Percentiles rank a stretch among this genome's conserved stretches.
Evolutionary conservation across 1,139 yeast genomes (phyloP).

Genomic region (Arxiozyma slooffiae): DNA sequence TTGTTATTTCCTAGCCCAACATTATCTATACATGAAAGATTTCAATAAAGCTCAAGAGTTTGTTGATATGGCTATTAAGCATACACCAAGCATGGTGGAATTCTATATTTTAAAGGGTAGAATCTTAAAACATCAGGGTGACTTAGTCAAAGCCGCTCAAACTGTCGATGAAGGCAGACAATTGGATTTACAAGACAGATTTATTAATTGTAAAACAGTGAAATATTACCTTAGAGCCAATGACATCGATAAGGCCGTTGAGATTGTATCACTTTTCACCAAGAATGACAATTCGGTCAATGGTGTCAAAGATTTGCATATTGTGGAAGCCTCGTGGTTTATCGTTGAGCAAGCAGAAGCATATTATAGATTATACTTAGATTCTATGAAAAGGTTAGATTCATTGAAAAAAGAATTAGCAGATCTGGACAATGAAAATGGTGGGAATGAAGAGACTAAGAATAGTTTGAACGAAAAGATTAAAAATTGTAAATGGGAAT

Average conservation of each 20-base stretch:
- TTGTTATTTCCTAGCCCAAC: constrained; percentile 72
- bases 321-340: constrained; percentile 90
- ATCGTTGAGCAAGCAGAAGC: constrained; percentile 80
- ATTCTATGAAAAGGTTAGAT: constrained; percentile 23
- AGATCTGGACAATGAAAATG: constrained; percentile 23
- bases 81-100: constrained; percentile 79
- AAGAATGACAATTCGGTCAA: constrained; percentile 67
- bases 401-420: constrained; percentile 23
- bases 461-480: constrained; percentile 14
- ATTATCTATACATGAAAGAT: constrained; percentile 49
- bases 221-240: constrained; percentile 80
- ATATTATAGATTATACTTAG: constrained; percentile 40
- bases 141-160: constrained; percentile 50
- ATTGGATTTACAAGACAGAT: constrained; percentile 81
- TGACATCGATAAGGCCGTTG: constrained; percentile 64
- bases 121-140: constrained; percentile 62
- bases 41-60: constrained; percentile 43
- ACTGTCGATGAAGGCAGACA: constrained; percentile 62
- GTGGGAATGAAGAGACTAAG: constrained; percentile 2
- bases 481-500: constrained; percentile 24
- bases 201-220: constrained; percentile 78
- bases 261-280: constrained; percentile 69
- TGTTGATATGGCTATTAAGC: constrained; percentile 57
- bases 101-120: constrained; percentile 72
- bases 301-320: constrained; percentile 79